Conservation (phyloP, 1,139 yeast species). For the Komagataea norvegica region DNA sequence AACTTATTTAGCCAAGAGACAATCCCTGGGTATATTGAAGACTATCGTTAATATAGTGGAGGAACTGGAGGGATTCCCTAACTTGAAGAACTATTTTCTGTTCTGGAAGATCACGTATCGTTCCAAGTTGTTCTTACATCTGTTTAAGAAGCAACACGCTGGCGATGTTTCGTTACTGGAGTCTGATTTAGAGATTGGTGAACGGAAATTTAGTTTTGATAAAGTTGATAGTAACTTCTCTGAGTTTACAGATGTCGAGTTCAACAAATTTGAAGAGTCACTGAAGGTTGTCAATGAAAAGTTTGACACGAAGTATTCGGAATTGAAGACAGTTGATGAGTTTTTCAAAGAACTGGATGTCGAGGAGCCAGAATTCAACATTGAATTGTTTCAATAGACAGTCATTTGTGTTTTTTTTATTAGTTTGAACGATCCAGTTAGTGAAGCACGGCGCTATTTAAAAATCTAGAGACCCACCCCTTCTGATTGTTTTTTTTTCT, state of each 20-base stretch:
- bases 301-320: slow-evolving; percentile 14
- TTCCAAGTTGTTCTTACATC: slow-evolving; percentile 13
- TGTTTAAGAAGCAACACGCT: slow-evolving; percentile 14
- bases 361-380: slow-evolving; percentile 19
- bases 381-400: slow-evolving; percentile 8
- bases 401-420: no score
- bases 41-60: slow-evolving; percentile 19
- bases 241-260: slow-evolving; percentile 7
- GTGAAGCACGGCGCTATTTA: no score
- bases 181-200: slow-evolving; percentile 9
- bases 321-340: slow-evolving; percentile 8
- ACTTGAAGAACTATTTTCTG: slow-evolving; percentile 16
- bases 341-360: slow-evolving; percentile 13
- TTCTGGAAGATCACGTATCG: slow-evolving; percentile 18
- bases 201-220: slow-evolving; percentile 9
- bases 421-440: no score
- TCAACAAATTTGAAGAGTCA: slow-evolving; percentile 7
- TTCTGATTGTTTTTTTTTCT: no score
- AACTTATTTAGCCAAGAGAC: slow-evolving; percentile 6
- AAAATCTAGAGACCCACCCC: no score
- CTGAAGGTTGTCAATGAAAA: slow-evolving; percentile 14
- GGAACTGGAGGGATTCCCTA: slow-evolving; percentile 18
- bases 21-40: slow-evolving; percentile 6
- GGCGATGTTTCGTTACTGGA: slow-evolving; percentile 12
- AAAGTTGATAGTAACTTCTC: slow-evolving; percentile 11